phyloP scores from a whole-genome alignment of 345 rosid genomes.

The Bretschneidera sinensis region DNA sequence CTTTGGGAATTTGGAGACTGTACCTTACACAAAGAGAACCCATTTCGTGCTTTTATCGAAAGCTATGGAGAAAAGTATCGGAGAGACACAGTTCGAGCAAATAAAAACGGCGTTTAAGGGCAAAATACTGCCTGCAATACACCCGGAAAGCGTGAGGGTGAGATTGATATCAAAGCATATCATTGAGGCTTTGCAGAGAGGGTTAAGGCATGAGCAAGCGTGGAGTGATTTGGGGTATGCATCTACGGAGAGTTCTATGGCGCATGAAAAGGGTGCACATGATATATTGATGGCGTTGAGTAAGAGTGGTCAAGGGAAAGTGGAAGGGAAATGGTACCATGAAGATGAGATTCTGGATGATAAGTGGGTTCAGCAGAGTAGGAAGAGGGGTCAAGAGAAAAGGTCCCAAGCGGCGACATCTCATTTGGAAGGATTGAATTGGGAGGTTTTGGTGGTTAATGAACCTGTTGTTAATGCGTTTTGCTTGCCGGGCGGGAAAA shows the following conservation, averaged over 20 bases:
- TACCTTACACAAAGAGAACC: constrained; percentile 79
- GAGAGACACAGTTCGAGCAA: constrained; percentile 63
- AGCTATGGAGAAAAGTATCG: constrained; percentile 57
- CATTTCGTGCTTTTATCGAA: constrained; percentile 76
- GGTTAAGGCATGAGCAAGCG: constrained; percentile 58
- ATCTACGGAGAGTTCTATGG: constrained; percentile 32
- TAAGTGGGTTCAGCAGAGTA: constrained; percentile 67
- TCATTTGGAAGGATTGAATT: constrained; percentile 76
- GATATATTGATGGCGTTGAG: constrained; percentile 43
- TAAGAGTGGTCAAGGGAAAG: constrained; percentile 23
- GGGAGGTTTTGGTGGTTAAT: constrained; percentile 90
- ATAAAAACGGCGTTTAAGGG: constrained; percentile 56
- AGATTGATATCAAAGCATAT: constrained; percentile 65
- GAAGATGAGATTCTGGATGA: constrained; percentile 90
- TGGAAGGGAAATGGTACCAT: constrained; percentile 43
- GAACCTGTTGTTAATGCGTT: constrained; percentile 76
- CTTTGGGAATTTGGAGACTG: constrained; percentile 68
- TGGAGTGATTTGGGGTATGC: constrained; percentile 79
- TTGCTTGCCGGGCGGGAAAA: constrained; percentile 88
- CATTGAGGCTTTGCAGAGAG: constrained; percentile 74
- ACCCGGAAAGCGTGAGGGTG: constrained; percentile 77
- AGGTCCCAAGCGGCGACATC: constrained; percentile 42
- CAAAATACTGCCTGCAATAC: constrained; percentile 68
- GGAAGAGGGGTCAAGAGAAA: constrained; percentile 49
- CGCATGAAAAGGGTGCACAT: constrained; percentile 26